Evolutionary conservation across 257 asterid species (phyloP).

Genomic region (Ehretia macrophylla): DNA sequence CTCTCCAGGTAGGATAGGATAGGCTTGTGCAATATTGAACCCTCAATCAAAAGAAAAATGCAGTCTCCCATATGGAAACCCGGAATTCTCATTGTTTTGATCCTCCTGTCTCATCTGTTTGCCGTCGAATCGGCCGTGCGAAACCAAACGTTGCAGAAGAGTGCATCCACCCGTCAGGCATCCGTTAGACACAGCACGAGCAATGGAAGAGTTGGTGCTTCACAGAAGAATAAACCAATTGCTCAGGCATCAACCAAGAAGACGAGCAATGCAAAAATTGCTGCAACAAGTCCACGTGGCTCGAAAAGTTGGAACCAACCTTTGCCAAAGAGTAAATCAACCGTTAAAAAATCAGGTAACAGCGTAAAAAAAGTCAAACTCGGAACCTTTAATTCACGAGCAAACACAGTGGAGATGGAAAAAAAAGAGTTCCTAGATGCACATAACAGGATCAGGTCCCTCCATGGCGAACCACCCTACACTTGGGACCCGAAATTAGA

Average conservation of each 20-base stretch:
- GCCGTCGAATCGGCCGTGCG: not conserved
- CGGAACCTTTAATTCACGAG: not conserved
- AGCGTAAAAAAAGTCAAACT: not conserved
- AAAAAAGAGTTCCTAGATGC: slow-evolving; percentile 1
- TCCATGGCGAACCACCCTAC: not conserved
- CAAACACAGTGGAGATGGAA: not conserved
- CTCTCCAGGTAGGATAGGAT: not conserved
- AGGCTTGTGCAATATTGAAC: not conserved
- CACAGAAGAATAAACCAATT: too few relatives aligned
- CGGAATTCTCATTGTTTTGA: not conserved
- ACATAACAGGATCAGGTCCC: slow-evolving; percentile 2
- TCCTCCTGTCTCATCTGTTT: not conserved
- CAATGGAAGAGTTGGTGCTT: too few relatives aligned
- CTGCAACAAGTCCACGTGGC: too few relatives aligned
- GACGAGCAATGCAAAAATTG: too few relatives aligned
- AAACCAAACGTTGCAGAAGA: not conserved
- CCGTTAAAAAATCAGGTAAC: too few relatives aligned
- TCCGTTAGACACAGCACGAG: too few relatives aligned
- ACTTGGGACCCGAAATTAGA: slow-evolving; percentile 5
- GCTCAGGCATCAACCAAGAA: too few relatives aligned
- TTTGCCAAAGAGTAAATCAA: too few relatives aligned
- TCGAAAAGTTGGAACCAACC: too few relatives aligned
- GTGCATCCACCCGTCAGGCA: not conserved
- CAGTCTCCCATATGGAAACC: not conserved
- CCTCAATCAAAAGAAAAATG: not conserved